phyloP scores from a whole-genome alignment of 257 asterid species.

The Paraleonurus japonicus region DNA sequence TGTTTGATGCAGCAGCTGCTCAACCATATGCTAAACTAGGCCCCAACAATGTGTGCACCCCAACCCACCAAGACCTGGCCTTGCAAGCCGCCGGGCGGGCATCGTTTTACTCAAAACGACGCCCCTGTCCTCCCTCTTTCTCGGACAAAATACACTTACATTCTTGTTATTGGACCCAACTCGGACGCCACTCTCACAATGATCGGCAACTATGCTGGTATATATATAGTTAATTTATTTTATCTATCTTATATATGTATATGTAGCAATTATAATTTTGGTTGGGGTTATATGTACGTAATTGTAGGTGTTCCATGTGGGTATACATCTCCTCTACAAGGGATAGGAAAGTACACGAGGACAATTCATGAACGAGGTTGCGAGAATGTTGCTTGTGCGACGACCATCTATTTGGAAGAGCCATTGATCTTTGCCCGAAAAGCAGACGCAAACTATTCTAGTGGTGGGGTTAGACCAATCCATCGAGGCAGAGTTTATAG shows the following conservation, averaged over 20 bases:
- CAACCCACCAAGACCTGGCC: slow-evolving; percentile 58
- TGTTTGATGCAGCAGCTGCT: slow-evolving; percentile 66
- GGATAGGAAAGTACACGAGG: slow-evolving; percentile 42
- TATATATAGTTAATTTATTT: not conserved
- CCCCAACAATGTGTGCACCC: slow-evolving; percentile 58
- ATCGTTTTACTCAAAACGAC: slow-evolving; percentile 60
- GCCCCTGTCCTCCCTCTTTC: slow-evolving; percentile 61
- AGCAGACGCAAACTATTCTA: slow-evolving; percentile 60
- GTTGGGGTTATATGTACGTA: too few relatives aligned
- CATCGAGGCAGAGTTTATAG: slow-evolving; percentile 68
- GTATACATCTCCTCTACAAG: slow-evolving; percentile 67
- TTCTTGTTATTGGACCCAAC: slow-evolving; percentile 77
- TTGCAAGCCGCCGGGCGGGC: slow-evolving; percentile 74
- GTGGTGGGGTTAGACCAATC: slow-evolving; percentile 77
- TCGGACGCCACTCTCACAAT: slow-evolving; percentile 60
- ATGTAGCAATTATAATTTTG: not conserved
- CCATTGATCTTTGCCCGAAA: slow-evolving; percentile 50
- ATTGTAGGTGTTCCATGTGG: slow-evolving; percentile 59
- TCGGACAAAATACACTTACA: slow-evolving; percentile 22
- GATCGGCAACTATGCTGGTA: slow-evolving; percentile 87
- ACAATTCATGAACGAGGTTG: slow-evolving; percentile 54
- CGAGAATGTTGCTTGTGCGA: slow-evolving; percentile 47
- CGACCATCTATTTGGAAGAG: slow-evolving; percentile 44
- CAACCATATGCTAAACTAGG: slow-evolving; percentile 55
- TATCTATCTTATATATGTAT: too few relatives aligned